Evolutionary conservation across 768 basidiomycete genomes (phyloP), one percentile per base, ranked within the genome.

Genomic region (Boletus reticuloceps): DNA sequence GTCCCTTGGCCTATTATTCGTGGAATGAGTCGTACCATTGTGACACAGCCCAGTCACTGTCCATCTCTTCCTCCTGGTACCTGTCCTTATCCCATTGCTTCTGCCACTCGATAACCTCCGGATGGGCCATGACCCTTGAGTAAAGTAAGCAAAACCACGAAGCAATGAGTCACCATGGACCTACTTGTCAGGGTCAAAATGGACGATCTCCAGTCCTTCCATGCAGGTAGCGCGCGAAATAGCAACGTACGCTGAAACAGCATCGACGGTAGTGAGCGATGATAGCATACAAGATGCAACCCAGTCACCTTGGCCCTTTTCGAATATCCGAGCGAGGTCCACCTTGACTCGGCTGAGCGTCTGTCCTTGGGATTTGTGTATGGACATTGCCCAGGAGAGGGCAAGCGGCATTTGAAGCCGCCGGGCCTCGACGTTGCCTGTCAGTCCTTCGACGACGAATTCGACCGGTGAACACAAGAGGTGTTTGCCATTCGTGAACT

Each of bases 301-400:
- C 32, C 2, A 42, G 29, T 62, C 54, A 72, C 75, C 77, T 73
- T 77, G 67, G 36, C 90, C 91, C 67, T 91, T 93, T 70, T 94
- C 97, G 64, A 99, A 99, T 16, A 97, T 88, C 65, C 83, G 87
- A 32, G 80, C 83, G 42, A 99, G 78, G 64, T 98, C 94, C 41
- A 98, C 94, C 64, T 90, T 96, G 62, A 98, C 95, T 40, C 93
- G 83, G 6, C 90, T 88, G 29, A 99, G 79, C 0, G 97, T 98
- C 72, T 98, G 97, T 9, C 97, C 97, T 72, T 99, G 97, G 7
- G 90, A 89, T 71, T 99, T 99, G 72, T 99, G 97, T 60, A 98
- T 98, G 37, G 89, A 91, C 92, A 98, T 96, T 0, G 96, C 95
- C 94, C 95, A 98, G 0, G 95, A 82, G 43, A 96, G 78, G 49